Percentiles rank a stretch among this genome's conserved stretches.
Conservation (phyloP, 176 grass and related monocot species). For the Triticum timopheevii region DNA sequence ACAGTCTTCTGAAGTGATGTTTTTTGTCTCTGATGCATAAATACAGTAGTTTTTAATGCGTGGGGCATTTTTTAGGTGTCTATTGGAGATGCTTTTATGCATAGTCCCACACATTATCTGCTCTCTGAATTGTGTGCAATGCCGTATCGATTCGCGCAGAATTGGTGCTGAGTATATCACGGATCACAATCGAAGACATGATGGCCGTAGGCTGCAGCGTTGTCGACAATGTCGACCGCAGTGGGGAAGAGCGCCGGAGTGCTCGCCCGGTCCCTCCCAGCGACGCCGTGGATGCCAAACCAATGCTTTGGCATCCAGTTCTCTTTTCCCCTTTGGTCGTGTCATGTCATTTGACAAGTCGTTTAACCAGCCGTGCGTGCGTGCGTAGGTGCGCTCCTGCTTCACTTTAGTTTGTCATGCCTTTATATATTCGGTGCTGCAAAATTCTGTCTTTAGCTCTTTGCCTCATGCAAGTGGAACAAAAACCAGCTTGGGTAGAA, state of each 20-base stretch:
- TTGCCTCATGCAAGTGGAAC: background rate
- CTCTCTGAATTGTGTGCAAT: too few species aligned
- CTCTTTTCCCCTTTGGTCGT: conserved; percentile 26
- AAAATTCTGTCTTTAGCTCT: conserved; percentile 19
- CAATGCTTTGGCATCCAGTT: conserved; percentile 17
- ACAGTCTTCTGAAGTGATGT: too few species aligned
- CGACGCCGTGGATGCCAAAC: background rate
- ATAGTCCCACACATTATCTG: too few species aligned
- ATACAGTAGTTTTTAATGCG: too few species aligned
- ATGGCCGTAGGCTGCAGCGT: conserved; percentile 16
- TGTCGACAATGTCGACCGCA: background rate
- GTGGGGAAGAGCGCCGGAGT: conserved; percentile 3
- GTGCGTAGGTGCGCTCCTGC: background rate
- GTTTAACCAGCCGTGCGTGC: conserved; percentile 25
- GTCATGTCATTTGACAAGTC: conserved; percentile 36
- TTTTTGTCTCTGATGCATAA: too few species aligned
- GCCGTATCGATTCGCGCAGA: too few species aligned
- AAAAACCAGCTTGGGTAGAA: background rate
- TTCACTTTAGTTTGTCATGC: background rate
- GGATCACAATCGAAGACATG: too few species aligned
- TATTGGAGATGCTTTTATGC: too few species aligned
- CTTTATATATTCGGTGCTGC: conserved; percentile 11
- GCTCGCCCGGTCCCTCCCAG: background rate
- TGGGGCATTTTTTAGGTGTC: too few species aligned
- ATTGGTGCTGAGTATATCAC: too few species aligned